Evolutionary conservation across 2,329 filamentous ascomycete genomes (phyloP), one percentile per base, ranked within the genome.

Genomic region (Fusarium torreyae): DNA sequence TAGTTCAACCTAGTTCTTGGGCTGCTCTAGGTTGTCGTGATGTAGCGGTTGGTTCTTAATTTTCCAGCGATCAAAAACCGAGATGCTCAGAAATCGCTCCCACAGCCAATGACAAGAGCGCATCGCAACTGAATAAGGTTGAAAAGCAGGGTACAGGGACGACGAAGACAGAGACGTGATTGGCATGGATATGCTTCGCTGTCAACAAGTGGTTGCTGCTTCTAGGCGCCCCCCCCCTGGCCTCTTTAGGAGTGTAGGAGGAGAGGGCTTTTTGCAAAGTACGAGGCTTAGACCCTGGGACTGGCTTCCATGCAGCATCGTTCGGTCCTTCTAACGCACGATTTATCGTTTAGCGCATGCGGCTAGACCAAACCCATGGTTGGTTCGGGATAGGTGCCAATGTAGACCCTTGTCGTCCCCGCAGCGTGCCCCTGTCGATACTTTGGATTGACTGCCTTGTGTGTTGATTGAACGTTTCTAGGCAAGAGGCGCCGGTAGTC

Each of bases 281-380:
- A 52, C 52, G 72, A 74, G 72, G 72, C 72, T 74, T 74, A 74
- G 72, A 74, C 72, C 60, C 63, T 66, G 59, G 48, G 60, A 57
- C 66, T 54, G 63, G 63, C 72, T 74, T 74, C 72, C 46, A 74
- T 74, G 63, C 68, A 74, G 61, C 70, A 68, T 74, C 72, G 72
- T 66, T 74, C 72, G 72, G 72, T 74, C 72, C 72, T 74, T 74
- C 72, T 74, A 74, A 74, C 70, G 70, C 72, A 72, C 72, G 72
- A 74, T 74, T 72, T 61, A 70, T 55, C 57, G 58, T 63, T 66
- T 74, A 72, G 72, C 60, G 66, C 48, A 63, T 65, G 62, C 57
- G 63, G 57, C 60, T 71, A 59, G 63, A 57, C 57, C 60, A 63
- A 57, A 49, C 55, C 49, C 52, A 49, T 55, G 64, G 59, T 58